Conservation (phyloP, 75 land plant species). For the Gnetum montanum region DNA sequence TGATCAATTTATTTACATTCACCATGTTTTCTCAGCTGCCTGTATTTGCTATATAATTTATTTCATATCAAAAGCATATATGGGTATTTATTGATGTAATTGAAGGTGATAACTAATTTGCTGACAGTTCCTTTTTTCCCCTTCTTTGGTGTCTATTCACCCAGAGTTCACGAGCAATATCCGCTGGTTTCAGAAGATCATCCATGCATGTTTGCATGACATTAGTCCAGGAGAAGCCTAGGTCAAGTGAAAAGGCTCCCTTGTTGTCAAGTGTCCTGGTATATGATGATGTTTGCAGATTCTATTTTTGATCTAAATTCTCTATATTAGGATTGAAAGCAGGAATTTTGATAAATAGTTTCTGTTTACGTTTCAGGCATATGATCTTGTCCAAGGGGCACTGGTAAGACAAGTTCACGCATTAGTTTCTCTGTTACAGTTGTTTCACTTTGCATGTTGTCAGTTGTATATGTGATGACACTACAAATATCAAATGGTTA, state of each 20-base stretch:
- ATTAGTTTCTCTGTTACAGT: neutral
- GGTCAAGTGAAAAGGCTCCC: neutral
- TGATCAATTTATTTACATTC: too few relatives aligned
- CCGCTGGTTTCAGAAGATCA: conserved; percentile 1
- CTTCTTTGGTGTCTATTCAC: too few relatives aligned
- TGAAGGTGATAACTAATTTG: too few relatives aligned
- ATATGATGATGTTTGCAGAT: neutral
- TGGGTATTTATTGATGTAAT: too few relatives aligned
- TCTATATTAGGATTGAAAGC: neutral
- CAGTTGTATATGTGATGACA: neutral
- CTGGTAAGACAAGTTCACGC: conserved; percentile 39
- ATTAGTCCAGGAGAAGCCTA: conserved; percentile 2
- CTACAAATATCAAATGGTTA: neutral
- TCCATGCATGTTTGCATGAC: neutral
- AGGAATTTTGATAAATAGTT: neutral
- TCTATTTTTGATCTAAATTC: neutral
- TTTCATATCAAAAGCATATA: too few relatives aligned
- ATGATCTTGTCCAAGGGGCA: conserved; percentile 84
- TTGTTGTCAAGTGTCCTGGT: conserved; percentile 1
- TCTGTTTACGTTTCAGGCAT: conserved; percentile 46
- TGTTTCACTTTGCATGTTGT: neutral
- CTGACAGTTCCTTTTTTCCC: too few relatives aligned
- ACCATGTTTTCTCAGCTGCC: too few relatives aligned
- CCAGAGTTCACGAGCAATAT: too few relatives aligned
- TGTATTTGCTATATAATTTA: too few relatives aligned